Evolutionary conservation across 768 basidiomycete species (phyloP), one percentile per base, ranked within the genome.

Genomic region (Tulasnella sp.): DNA sequence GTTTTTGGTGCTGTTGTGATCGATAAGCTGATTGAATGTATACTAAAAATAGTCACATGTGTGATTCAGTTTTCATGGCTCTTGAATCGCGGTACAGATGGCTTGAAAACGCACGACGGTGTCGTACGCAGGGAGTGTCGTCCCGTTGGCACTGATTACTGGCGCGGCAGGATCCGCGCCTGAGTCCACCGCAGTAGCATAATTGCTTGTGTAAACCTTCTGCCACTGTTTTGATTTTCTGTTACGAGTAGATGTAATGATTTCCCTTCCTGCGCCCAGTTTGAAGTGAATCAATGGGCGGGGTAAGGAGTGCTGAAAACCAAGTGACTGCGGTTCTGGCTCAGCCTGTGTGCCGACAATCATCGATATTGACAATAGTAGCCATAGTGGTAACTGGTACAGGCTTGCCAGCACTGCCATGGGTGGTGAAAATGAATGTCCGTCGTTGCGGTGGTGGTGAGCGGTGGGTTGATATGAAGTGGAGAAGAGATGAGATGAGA

Each of bases 221-320:
- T 23, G 10, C 51, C 51, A 51, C 27, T 51, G 51, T 34, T 51
- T 51, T 29, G 29, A 30, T 29, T 51, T 51, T 15, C 34, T 38
- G 34, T 38, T 38, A 7, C 34, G 34, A 9, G 51, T 51, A 11
- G 51, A 51, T 29, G 29, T 51, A 29, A 32, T 27, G 27, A 51
- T 51, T 10, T 7, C 21, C 9, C 51, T 19, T 4, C 30, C 9
- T 29, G 29, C 21, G 29, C 51, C 51, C 51, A 51, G 30, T 34
- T 51, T 51, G 51, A 51, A 51, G 51, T 51, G 51, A 51, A 51
- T 51, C 51, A 51, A 51, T 26, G 51, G 51, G 51, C 29, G 51
- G 10, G 51, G 51, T 30, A 51, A 51, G 34, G 27, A 29, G n/a
- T 30, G 19, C 11, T 51, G 29, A 5, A 51, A 3, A 29, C 34